A percentile compares a stretch with the other conserved stretches of the same genome.
Conservation (phyloP, 2,329 filamentous ascomycete genomes). For the Fusarium mangiferae region DNA sequence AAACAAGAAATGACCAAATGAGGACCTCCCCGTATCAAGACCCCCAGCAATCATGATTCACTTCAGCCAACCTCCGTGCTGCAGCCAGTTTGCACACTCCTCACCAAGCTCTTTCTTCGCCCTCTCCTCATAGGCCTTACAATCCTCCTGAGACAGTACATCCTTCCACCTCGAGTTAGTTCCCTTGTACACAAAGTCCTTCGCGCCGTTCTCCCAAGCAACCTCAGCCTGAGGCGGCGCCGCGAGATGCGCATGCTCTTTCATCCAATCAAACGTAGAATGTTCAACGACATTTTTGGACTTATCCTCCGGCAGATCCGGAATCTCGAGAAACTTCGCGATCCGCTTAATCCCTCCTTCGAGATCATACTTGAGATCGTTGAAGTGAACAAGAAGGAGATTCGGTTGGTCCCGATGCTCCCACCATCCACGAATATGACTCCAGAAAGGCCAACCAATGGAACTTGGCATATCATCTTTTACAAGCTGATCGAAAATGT, state of each 20-base stretch:
- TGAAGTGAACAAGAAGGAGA: conserved; percentile 1
- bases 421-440: conserved; percentile 19
- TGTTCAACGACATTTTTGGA: background rate
- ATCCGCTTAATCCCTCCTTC: background rate
- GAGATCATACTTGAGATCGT: conserved; percentile 11
- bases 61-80: background rate
- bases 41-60: background rate
- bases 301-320: background rate
- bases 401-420: background rate
- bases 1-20: no score
- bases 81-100: background rate
- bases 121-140: background rate
- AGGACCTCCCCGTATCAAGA: no score
- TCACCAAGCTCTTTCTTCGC: background rate
- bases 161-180: conserved; percentile 5
- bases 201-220: conserved; percentile 2
- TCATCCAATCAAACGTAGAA: conserved; percentile 23
- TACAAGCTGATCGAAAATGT: background rate
- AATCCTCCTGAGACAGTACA: background rate
- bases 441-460: conserved; percentile 11
- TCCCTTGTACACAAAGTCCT: conserved; percentile 10
- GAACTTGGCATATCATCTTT: background rate
- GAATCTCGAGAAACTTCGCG: background rate
- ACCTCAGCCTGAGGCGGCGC: background rate
- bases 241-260: background rate